A percentile compares a stretch with the other conserved stretches of the same genome.
phyloP scores from a whole-genome alignment of 305 asterid genomes.

The Fraxinus platypoda region DNA sequence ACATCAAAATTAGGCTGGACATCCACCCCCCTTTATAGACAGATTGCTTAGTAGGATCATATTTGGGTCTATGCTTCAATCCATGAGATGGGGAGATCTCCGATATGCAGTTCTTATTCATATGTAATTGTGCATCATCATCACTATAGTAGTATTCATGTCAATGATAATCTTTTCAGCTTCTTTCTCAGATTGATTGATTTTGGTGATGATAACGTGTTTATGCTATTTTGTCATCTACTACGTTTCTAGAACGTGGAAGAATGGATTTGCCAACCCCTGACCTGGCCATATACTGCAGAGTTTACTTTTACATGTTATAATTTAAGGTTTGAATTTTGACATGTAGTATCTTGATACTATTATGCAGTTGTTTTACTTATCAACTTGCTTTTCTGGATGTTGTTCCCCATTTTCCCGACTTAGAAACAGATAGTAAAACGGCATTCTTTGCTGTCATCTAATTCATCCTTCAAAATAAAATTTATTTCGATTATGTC shows the following conservation, averaged over 20 bases:
- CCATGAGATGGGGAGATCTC: not conserved
- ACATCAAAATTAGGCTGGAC: not conserved
- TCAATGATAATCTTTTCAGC: not conserved
- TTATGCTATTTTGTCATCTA: not conserved
- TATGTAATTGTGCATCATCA: not conserved
- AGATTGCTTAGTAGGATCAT: not conserved
- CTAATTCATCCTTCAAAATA: not conserved
- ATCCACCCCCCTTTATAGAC: not conserved
- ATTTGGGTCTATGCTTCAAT: not conserved
- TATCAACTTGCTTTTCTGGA: not conserved
- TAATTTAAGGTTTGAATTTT: not conserved
- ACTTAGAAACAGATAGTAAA: not conserved
- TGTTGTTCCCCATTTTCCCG: not conserved
- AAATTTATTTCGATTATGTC: not conserved
- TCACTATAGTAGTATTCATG: not conserved
- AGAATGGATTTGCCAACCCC: not conserved
- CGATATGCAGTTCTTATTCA: not conserved
- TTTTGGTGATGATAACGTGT: not conserved
- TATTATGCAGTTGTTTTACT: not conserved
- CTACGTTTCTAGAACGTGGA: not conserved
- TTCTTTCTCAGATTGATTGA: not conserved
- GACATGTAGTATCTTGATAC: not conserved
- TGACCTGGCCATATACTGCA: not conserved
- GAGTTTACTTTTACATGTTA: not conserved
- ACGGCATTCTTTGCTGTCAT: not conserved